Evolutionary conservation across 2,329 filamentous ascomycete species (phyloP).

Genomic region (Beauveria sp.): DNA sequence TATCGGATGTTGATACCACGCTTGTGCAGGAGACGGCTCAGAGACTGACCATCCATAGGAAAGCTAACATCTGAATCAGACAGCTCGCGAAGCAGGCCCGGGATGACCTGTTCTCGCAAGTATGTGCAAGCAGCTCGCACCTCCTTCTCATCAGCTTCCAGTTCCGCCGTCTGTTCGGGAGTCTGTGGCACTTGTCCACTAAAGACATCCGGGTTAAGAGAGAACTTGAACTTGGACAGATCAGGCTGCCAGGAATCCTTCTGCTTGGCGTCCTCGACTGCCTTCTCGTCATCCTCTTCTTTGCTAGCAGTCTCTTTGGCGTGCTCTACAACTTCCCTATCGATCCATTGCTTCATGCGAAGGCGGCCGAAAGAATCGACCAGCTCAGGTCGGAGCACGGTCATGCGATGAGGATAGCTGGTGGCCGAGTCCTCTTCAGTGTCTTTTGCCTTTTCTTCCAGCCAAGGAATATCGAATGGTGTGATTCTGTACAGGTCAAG

Average conservation of each 20-base stretch:
- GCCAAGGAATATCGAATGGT: slow-evolving; percentile 82
- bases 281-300: slow-evolving; percentile 13
- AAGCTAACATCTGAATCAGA: slow-evolving; percentile 91
- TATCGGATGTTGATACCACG: slow-evolving; percentile 96
- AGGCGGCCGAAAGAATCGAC: slow-evolving; percentile 77
- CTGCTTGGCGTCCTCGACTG: slow-evolving; percentile 18
- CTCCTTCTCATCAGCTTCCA: slow-evolving; percentile 77
- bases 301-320: slow-evolving; percentile 14
- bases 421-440: slow-evolving; percentile 33
- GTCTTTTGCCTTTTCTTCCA: slow-evolving; percentile 62
- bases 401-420: slow-evolving; percentile 91
- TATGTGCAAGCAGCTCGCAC: slow-evolving; percentile 78
- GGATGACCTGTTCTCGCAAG: slow-evolving; percentile 69
- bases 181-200: slow-evolving; percentile 87
- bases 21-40: slow-evolving; percentile 86
- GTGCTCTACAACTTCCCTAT: slow-evolving; percentile 58
- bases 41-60: slow-evolving; percentile 94
- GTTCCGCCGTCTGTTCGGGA: slow-evolving; percentile 78
- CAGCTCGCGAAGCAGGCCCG: slow-evolving; percentile 78
- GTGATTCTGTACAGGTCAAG: slow-evolving; percentile 93
- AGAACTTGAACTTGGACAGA: slow-evolving; percentile 77
- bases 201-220: slow-evolving; percentile 92
- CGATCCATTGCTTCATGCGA: slow-evolving; percentile 86
- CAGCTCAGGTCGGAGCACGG: slow-evolving; percentile 82
- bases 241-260: slow-evolving; percentile 54